Base-by-base conservation (phyloP, 1,139 yeast genomes). In the Hanseniaspora gamundiae region DNA sequence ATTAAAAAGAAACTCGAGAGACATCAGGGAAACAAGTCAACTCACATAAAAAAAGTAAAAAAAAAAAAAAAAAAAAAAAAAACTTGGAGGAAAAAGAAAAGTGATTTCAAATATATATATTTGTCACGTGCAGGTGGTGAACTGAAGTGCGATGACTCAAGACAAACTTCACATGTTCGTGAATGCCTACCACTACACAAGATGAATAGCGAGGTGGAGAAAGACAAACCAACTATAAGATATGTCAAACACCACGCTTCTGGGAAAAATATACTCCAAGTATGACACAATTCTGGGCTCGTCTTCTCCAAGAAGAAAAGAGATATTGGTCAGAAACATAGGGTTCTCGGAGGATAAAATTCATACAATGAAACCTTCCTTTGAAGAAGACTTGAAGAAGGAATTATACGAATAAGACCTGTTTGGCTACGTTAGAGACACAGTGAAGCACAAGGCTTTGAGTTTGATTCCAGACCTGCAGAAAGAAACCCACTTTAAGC, bases 291-390 rank as follows among this genome's bases (percentile, higher is more conserved):
- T 86, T 2, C 67, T 91, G 13, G 96, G 95, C 1, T 85, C 95
- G 1, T 72, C 83, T 2, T 87, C 96, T 0, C 93, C 94, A 1
- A 70, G 96, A 48, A 66, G 98, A 45, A 64, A 66, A 44, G 84
- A 83, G 48, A 80, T 91, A 20, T 58, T 91, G 31, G 54, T 63
- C 14, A 79, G 82, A 54, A 49, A 49, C 2, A 64, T 88, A 52
- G 87, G 87, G 0, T 63, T 88, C 42, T 46, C 61, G 1, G 58
- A 78, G 30, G 61, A 73, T 22, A 61, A 63, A 16, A 66, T 80
- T 85, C 9, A 65, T 69, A 28, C 51, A n/a, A 51, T 58, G 50
- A 55, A 53, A 36, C 63, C 64, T 1, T 43, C 52, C 0, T 88
- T 85, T 57, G 80, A 76, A 42, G 98, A 91, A 58, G 69, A 87